Conservation (phyloP, 176 grass and related monocot species). For the Musa itinerans region DNA sequence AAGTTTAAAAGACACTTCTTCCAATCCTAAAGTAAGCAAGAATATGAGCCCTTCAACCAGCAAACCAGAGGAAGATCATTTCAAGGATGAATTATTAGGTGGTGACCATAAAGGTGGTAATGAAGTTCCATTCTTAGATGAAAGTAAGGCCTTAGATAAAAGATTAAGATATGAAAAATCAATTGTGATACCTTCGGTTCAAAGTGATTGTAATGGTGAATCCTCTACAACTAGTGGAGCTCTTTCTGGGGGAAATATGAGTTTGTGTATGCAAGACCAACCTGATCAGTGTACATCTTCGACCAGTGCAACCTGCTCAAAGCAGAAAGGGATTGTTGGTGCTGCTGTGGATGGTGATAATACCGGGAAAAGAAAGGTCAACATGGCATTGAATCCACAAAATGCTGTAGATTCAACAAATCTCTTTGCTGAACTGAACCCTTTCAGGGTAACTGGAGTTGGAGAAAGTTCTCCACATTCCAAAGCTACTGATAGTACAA, state of each 20-base stretch:
- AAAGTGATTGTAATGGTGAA: conserved; percentile 30
- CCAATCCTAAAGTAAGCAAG: conserved; percentile 34
- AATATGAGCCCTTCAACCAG: conserved; percentile 27
- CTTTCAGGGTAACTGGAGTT: conserved; percentile 39
- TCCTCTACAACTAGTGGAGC: conserved; percentile 34
- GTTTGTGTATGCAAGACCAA: conserved; percentile 33
- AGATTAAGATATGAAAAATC: conserved; percentile 41
- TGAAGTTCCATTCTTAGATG: conserved; percentile 25
- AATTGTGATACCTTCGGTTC: conserved; percentile 25
- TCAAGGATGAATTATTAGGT: conserved; percentile 26
- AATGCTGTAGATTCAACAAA: conserved; percentile 54
- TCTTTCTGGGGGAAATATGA: conserved; percentile 32
- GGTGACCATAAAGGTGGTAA: conserved; percentile 28
- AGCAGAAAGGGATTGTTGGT: conserved; percentile 39
- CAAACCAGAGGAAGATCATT: conserved; percentile 31
- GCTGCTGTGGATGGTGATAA: conserved; percentile 20
- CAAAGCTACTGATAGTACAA: conserved; percentile 50
- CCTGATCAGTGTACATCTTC: conserved; percentile 48
- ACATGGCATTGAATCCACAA: conserved; percentile 30
- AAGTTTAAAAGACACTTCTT: conserved; percentile 66
- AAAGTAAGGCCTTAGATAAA: conserved; percentile 37
- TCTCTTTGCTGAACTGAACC: conserved; percentile 96
- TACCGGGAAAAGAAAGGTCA: conserved; percentile 31
- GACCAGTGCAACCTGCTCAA: conserved; percentile 37
- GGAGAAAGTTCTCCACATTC: conserved; percentile 37